Evolutionary conservation across 140 eudicot genomes (phyloP), one percentile per base, ranked within the genome.

Genomic region (Anethum foeniculum): DNA sequence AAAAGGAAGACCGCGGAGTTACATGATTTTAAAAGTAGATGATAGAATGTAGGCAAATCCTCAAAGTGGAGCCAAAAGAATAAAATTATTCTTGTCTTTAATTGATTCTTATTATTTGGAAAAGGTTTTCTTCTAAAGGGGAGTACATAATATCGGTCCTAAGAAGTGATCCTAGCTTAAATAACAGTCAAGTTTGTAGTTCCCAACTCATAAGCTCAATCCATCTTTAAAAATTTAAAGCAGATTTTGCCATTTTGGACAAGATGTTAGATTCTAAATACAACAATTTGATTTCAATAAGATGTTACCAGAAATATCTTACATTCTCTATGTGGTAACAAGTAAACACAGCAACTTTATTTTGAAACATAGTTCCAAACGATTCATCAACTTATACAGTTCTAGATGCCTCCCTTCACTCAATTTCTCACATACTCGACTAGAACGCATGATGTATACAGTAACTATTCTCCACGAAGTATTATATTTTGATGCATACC

Each of bases 401-500:
- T 60, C 9, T 8, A n/a, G 15, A 60, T n/a, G 68, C 68, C 32
- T 25, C 68, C 27, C 16, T 60, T 5, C 68, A 60, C 32, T 8
- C 28, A 60, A n/a, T 60, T 25, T 23, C 68, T n/a, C n/a, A 60
- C 68, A 23, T 23, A n/a, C 25, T 58, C 15, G 68, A 60, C 32
- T n/a, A 60, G 68, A 60, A 21, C 27, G 0, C 10, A 23, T 58
- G 13, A 54, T 54, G n/a, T 18, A 54, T 18, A 54, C 25, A 13
- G 16, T 47, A 47, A 47, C 52, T 47, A 47, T 11, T 47, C 18
- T 47, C 52, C 41, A 60, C 14, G 51, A 11, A 38, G 39, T 14
- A 60, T 19, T 73, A 67, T 56, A 18, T 43, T 81, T 83, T 38
- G 38, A 84, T 39, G 16, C 86, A 86, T 86, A 94, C 99, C 92